Percentiles rank a stretch among this genome's conserved stretches.
Conservation (phyloP, 2,329 filamentous ascomycete genomes). For the Arthrinium phaeospermum region DNA sequence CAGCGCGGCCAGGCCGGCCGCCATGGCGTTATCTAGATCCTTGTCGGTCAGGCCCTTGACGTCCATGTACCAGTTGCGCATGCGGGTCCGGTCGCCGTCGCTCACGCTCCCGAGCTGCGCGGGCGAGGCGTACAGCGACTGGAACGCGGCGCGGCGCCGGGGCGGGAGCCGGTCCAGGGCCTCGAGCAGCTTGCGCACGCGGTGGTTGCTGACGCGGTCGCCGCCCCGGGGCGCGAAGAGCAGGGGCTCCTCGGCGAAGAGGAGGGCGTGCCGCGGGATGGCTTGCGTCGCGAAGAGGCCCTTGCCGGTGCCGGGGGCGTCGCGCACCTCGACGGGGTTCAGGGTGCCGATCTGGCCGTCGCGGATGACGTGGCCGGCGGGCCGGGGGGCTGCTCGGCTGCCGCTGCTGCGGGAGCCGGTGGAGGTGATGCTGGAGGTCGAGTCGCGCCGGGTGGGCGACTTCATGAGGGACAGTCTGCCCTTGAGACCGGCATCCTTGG, state of each 20-base stretch:
- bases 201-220: neutral
- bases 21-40: neutral
- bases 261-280: neutral
- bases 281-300: neutral
- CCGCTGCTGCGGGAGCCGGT: neutral
- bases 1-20: neutral
- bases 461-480: neutral
- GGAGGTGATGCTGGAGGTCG: neutral
- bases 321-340: neutral
- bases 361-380: neutral
- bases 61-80: neutral
- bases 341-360: neutral
- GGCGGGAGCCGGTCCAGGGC: neutral
- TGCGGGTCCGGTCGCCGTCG: neutral
- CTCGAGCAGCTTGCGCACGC: neutral
- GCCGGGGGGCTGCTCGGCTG: neutral
- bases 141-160: neutral
- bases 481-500: too few relatives aligned
- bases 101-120: neutral
- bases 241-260: constrained; percentile 8
- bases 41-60: neutral
- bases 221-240: constrained; percentile 8
- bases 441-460: neutral
- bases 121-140: neutral
- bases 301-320: neutral